Evolutionary conservation across 805 yeast genomes (phyloP), one percentile per base, ranked within the genome.

Genomic region (Saitoella complicata): DNA sequence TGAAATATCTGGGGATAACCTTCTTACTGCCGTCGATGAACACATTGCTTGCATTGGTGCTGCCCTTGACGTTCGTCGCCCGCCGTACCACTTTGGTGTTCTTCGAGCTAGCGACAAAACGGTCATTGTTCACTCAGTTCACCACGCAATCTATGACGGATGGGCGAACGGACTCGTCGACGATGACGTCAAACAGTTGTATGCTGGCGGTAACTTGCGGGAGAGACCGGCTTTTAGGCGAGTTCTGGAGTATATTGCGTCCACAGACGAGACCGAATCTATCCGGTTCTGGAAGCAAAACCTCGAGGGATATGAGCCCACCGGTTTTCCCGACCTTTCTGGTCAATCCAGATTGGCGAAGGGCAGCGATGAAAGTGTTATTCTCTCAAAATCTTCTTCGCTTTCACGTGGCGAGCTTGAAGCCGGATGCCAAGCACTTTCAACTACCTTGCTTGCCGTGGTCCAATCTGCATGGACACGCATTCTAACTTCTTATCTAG

Each of bases 61-160:
- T 21, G 21, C 21, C 21, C 21, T 21, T 21, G 21, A 21, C 21
- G 4, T 21, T 21, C 21, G 21, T 21, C 21, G 21, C 21, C 21
- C 21, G 21, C 21, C 36, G 11, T 33, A 33, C 36, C 10, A 34
- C 7, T n/a, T 41, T 9, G n/a, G n/a, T 11, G n/a, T 11, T 8
- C 39, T 41, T 7, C 21, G 8, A 12, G 21, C 31, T 34, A 12
- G 12, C n/a, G n/a, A 10, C 7, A 13, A 8, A 30, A 32, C 12
- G 6, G 21, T 31, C n/a, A 21, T 41, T 5, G n/a, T 33, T 5
- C 5, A 33, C 7, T 12, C 13, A 37, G 45, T 51, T n/a, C 53
- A 51, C 37, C 53, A 51, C 31, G 46, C 46, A 7, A 37, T 51
- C 7, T 51, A 49, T 37, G 53, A 51, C 32, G 53, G 52, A 7